Conservation (phyloP, 1,139 yeast species). For the Debaryomyces sp. region DNA sequence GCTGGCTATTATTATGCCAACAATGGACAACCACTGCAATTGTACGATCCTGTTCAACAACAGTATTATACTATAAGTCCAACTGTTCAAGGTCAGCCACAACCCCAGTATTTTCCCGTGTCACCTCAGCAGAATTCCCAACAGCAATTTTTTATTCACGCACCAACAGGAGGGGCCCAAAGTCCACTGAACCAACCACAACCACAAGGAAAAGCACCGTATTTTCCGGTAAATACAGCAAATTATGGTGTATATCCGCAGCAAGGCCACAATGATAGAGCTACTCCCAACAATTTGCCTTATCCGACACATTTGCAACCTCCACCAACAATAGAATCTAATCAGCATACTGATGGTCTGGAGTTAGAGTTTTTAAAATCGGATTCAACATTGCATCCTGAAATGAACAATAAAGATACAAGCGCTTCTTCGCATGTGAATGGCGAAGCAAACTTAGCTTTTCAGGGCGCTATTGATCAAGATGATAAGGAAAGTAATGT, state of each 20-base stretch:
- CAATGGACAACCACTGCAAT: constrained; percentile 38
- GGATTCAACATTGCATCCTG: not conserved
- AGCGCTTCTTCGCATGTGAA: not conserved
- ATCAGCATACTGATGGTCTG: not conserved
- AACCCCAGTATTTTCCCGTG: constrained; percentile 44
- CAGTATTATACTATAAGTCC: constrained; percentile 48
- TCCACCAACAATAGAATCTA: constrained; percentile 2
- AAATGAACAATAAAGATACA: not conserved
- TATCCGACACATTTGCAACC: constrained; percentile 10
- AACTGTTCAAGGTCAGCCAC: constrained; percentile 21
- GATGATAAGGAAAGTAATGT: constrained; percentile 2
- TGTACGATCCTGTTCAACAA: constrained; percentile 50
- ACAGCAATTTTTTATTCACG: constrained; percentile 10
- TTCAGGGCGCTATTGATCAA: not conserved
- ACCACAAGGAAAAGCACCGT: constrained; percentile 7
- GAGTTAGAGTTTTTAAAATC: not conserved
- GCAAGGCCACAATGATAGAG: constrained; percentile 1
- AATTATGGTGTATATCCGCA: constrained; percentile 21
- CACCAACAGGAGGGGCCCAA: constrained; percentile 5
- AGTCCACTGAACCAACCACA: not conserved
- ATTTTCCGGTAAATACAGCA: constrained; percentile 19
- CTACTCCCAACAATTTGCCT: constrained; percentile 8
- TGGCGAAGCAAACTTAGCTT: not conserved
- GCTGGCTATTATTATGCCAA: constrained; percentile 23
- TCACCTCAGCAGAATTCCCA: constrained; percentile 31